Conservation (phyloP, 768 basidiomycete genomes). For the Tricholoma hemisulphureum region DNA sequence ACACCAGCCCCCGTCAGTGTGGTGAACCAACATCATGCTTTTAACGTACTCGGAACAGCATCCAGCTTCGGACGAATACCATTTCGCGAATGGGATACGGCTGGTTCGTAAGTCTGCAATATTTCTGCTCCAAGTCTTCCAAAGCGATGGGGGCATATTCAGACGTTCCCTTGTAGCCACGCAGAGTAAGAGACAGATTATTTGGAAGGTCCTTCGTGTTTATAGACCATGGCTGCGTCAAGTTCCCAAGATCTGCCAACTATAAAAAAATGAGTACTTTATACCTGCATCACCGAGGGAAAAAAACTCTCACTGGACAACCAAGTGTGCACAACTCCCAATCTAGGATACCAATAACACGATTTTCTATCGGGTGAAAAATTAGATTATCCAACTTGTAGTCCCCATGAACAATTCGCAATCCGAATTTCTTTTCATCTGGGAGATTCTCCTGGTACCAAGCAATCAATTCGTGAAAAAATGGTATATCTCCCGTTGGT, state of each 20-base stretch:
- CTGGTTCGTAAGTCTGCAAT: slow-evolving; percentile 63
- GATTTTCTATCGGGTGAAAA: slow-evolving; percentile 89
- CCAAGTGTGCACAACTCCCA: slow-evolving; percentile 98
- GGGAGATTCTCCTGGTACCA: slow-evolving; percentile 81
- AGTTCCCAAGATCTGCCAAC: slow-evolving; percentile 88
- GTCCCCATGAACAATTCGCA: slow-evolving; percentile 94
- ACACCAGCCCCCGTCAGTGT: slow-evolving; percentile 4
- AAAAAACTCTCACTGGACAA: slow-evolving; percentile 68
- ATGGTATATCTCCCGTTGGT: slow-evolving; percentile 69
- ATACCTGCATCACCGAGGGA: neutral
- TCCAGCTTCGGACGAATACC: slow-evolving; percentile 82
- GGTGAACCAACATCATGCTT: neutral
- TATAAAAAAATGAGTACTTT: slow-evolving; percentile 22
- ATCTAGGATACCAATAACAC: slow-evolving; percentile 92
- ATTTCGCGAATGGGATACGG: slow-evolving; percentile 78
- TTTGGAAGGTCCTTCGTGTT: slow-evolving; percentile 40
- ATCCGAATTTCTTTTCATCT: slow-evolving; percentile 69
- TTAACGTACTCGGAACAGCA: slow-evolving; percentile 70
- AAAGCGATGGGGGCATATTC: slow-evolving; percentile 59
- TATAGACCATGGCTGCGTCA: slow-evolving; percentile 82
- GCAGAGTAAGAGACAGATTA: slow-evolving; percentile 29
- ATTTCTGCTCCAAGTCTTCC: slow-evolving; percentile 79
- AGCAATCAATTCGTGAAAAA: slow-evolving; percentile 62
- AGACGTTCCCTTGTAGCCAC: slow-evolving; percentile 63
- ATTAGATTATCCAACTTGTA: slow-evolving; percentile 98